Evolutionary conservation across 495 filamentous ascomycete genomes (phyloP), one percentile per base, ranked within the genome.

Genomic region (Penicillium goetzii): DNA sequence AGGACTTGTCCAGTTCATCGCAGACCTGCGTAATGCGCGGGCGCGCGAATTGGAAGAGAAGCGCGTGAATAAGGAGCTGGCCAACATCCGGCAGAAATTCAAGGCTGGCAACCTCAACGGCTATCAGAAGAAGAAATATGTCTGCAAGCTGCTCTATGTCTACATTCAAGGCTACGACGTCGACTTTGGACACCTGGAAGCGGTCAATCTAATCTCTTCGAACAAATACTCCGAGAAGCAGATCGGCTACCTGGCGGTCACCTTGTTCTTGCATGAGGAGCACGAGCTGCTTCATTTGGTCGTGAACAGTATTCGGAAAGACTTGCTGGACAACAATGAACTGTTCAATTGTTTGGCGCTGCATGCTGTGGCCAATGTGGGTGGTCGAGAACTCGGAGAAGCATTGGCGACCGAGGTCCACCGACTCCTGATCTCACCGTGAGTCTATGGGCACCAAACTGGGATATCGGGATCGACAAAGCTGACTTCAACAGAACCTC

Each of bases 61-160:
- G 80, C 84, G 96, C 67, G 97, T 99, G 75, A 99, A 99, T 75
- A 99, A 99, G 78, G 96, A 99, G 80, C 81, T 98, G 72, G 96
- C 96, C 71, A 99, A 99, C 70, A 98, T 99, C 76, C 87, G 95
- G 82, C 83, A 85, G 69, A 85, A 85, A 64, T 85, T 85, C 68
- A 83, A 83, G 88, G 90, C 93, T 75, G 93, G 93, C 41, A 90
- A 83, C 73, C 80, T 98, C 30, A 96, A 89, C 76, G 96, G 96
- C 55, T 99, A 99, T 70, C 91, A 97, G 78, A 97, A 96, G 84
- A 99, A 99, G 85, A 99, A 99, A 90, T 99, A 99, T 73, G 96
- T 99, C 50, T 99, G 96, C 90, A 99, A 99, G 87, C 85, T 99
- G 65, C 85, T 99, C 50, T 99, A 99, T 72, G 97, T 99, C 68